These are phyloP conservation scores for Didymella segeticola DNA, from an alignment of 2,329 filamentous ascomycete species.

Conservation along the genomic window DNA sequence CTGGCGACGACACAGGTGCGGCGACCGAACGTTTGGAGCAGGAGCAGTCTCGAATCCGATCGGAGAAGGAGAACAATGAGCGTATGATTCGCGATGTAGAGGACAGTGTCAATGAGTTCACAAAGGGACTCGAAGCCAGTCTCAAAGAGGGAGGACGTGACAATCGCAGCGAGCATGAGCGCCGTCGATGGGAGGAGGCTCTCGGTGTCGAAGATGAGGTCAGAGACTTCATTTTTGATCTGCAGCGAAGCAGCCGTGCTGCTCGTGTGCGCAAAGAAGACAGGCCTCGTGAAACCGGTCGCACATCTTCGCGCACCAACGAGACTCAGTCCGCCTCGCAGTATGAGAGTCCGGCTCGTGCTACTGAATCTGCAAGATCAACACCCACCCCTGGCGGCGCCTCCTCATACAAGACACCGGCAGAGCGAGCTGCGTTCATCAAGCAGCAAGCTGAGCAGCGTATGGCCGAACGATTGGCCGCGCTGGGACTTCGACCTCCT, in stretches of 20 bases:
- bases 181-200: slow-evolving; percentile 92
- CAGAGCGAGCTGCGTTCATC: slow-evolving; percentile 94
- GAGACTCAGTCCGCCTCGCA: slow-evolving; percentile 47
- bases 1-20: slow-evolving; percentile 74
- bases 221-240: slow-evolving; percentile 95
- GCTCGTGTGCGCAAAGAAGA: slow-evolving; percentile 70
- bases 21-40: slow-evolving; percentile 87
- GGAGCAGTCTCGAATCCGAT: slow-evolving; percentile 79
- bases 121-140: slow-evolving; percentile 81
- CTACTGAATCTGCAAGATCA: slow-evolving; percentile 60
- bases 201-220: slow-evolving; percentile 96
- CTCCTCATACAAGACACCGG: slow-evolving; percentile 84
- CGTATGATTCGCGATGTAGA: slow-evolving; percentile 97
- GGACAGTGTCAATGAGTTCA: slow-evolving; percentile 90
- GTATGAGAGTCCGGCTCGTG: slow-evolving; percentile 59
- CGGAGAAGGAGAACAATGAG: slow-evolving; percentile 92
- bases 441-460: slow-evolving; percentile 96
- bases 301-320: slow-evolving; percentile 52
- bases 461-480: slow-evolving; percentile 94
- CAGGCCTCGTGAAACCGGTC: slow-evolving; percentile 41
- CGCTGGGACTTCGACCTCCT: slow-evolving; percentile 86
- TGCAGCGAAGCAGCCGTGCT: slow-evolving; percentile 84
- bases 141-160: slow-evolving; percentile 82
- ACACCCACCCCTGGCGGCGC: slow-evolving; percentile 63
- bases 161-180: slow-evolving; percentile 84